Evolutionary conservation across 176 grass and related monocot genomes (phyloP).

Genomic region (Bromus sterilis): DNA sequence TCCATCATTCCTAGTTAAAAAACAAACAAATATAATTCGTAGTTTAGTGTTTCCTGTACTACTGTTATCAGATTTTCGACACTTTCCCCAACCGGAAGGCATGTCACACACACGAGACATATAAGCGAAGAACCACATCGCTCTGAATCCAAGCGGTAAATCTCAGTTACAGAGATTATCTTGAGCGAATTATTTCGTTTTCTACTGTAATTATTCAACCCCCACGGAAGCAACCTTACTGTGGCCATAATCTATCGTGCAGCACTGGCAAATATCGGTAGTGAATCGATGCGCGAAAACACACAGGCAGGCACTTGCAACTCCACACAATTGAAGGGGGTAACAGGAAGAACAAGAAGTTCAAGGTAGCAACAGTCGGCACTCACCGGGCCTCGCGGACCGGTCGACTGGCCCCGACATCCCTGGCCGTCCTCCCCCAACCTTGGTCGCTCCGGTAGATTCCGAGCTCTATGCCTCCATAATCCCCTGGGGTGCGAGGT

Average conservation of each 20-base stretch:
- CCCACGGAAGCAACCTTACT: background rate
- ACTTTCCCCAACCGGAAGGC: background rate
- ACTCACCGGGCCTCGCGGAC: conserved; percentile 51
- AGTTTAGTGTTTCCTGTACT: background rate
- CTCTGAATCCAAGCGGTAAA: background rate
- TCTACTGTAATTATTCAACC: background rate
- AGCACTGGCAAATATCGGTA: background rate
- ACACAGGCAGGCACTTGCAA: background rate
- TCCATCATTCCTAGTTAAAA: no score
- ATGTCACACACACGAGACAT: background rate
- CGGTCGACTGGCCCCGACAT: conserved; percentile 58
- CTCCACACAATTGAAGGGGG: background rate
- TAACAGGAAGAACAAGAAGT: background rate
- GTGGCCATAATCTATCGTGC: background rate
- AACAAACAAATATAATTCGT: no score
- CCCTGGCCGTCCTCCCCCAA: background rate
- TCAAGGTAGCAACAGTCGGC: background rate
- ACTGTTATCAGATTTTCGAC: background rate
- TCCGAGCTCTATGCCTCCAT: background rate
- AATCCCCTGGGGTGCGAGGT: background rate
- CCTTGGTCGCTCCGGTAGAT: background rate
- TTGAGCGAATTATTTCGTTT: background rate
- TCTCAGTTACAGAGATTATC: background rate
- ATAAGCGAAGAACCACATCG: background rate
- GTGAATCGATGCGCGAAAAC: background rate